Base-by-base conservation (phyloP, 768 basidiomycete species). In the Calvatia gigantea region DNA sequence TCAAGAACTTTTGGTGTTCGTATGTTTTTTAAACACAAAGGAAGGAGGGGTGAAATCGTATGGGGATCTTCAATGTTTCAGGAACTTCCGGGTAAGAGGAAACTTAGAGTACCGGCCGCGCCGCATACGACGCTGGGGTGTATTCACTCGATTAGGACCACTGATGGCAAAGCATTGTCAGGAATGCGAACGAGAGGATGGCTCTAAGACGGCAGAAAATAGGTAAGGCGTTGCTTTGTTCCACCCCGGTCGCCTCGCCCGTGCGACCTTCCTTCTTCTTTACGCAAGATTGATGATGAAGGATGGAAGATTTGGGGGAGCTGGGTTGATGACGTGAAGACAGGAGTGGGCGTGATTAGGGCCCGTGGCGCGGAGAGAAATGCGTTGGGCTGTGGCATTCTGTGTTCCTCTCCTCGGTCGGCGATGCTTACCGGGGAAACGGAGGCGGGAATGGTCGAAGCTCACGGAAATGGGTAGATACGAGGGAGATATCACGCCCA, bases 261-360 rank as follows among this genome's bases (percentile, higher is more conserved):
- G 32, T 48, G 21, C 27, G 21, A 33, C 39, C 28, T 43, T 31
- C 25, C 41, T 52, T 42, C 48, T 49, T 38, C 33, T 6, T 50
- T 50, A 50, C 48, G 48, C 33, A 37, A 50, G 48, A 50, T 50
- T 50, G 48, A 50, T 50, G 27, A 38, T 50, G 48, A 37, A 47
- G 48, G 32, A 50, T 50, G 48, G 46, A 50, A 38, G 48, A 15
- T 21, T 29, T 42, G 29, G 17, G 29, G 17, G 29, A 23, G 51
- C 32, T 43, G 39, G 29, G 23, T 37, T 31, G 28, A 32, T 52
- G 51, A 52, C 51, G 51, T 52, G 51, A 52, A 38, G 51, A 32
- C 51, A 52, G 51, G 51, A 52, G 50, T n/a, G 23, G 50, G 23
- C 15, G 17, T 31, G 35, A 29, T n/a, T n/a, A n/a, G n/a, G n/a